Conservation (phyloP, 2,329 filamentous ascomycete species). For the Alternaria novae-zelandiae region DNA sequence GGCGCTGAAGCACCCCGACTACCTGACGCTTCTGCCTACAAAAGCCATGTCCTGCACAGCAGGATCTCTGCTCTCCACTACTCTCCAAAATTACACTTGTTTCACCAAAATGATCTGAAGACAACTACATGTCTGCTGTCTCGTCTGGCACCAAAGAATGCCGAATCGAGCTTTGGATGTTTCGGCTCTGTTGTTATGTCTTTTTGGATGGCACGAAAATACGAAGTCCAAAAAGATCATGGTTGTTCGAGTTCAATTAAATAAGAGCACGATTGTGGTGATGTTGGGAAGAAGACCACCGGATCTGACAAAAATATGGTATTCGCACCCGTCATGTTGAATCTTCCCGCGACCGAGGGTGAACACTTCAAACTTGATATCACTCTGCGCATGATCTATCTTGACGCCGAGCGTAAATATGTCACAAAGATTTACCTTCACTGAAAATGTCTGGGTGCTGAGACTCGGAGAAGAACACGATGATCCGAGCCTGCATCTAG, state of each 20-base stretch:
- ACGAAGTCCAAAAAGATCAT: background rate
- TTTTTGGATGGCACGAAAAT: background rate
- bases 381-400: background rate
- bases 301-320: background rate
- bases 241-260: background rate
- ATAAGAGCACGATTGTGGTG: rapidly evolving
- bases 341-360: rapidly evolving
- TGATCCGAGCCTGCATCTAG: rapidly evolving
- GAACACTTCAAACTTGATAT: rapidly evolving
- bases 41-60: background rate
- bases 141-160: background rate
- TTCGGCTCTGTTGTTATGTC: background rate
- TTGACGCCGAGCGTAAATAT: background rate
- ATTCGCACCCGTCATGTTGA: background rate
- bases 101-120: no score
- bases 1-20: background rate
- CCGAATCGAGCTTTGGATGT: no score
- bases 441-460: background rate
- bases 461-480: rapidly evolving
- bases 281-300: background rate
- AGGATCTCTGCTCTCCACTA: background rate
- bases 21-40: no score
- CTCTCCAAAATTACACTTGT: background rate
- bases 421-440: no score
- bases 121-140: background rate